Evolutionary conservation across 2,329 filamentous ascomycete genomes (phyloP), one percentile per base, ranked within the genome.

Genomic region (Chlorencoelia australis): DNA sequence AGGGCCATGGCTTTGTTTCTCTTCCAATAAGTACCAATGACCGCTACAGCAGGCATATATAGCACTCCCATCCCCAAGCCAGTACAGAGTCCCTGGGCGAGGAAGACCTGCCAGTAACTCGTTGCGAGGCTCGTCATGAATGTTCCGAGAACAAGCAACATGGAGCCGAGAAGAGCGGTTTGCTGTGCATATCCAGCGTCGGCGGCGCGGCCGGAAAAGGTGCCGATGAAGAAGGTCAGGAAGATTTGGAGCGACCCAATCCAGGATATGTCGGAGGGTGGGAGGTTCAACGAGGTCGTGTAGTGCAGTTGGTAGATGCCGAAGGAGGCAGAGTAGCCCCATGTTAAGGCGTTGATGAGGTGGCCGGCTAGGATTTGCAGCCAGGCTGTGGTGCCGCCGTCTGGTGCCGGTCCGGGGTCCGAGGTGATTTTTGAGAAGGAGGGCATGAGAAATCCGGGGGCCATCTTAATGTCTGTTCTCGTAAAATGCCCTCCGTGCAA

Each of bases 291-390:
- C 4, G 45, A 37, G 4, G 46, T 43, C 10, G 52, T 50, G 36
- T 65, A 64, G 47, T 63, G 59, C 9, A 50, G 46, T 47, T 66
- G 61, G 32, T 62, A 66, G 9, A 63, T 46, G 5, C 62, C 61
- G 38, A 59, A 62, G 4, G 54, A 54, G 33, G 54, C 54, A 33
- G 52, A 50, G 22, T 46, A 45, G n/a, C 53, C 53, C 55, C 58
- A 48, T 3, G 54, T 51, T 32, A 56, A 52, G 21, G 56, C 48
- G 7, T 49, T 39, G 7, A 51, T 33, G 20, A 55, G 32, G 27
- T 55, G 53, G 5, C 43, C 49, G 1, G 42, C 48, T 11, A 54
- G 29, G 8, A 52, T 54, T 38, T 57, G 50, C 5, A 50, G 32
- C 55, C 55, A 59, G 14, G 57, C 57, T 18, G 35, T 18, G n/a